A percentile compares a stretch with the other conserved stretches of the same genome.
phyloP scores from a whole-genome alignment of 148 eudicot species.

The Beta vulgaris region DNA sequence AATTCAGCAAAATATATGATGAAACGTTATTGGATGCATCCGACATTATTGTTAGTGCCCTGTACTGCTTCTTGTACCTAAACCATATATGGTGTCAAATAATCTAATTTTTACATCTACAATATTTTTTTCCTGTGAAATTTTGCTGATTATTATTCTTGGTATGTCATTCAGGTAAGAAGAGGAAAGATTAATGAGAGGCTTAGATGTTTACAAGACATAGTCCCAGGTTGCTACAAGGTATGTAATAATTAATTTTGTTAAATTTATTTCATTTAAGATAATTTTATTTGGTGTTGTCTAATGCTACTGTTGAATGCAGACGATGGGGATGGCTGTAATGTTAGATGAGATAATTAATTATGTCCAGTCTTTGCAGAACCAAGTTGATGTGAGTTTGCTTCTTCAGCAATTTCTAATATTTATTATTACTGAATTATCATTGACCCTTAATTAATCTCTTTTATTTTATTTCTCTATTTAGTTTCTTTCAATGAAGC shows the following conservation, averaged over 20 bases:
- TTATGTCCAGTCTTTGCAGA: constrained; percentile 85
- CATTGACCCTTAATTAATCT: neutral
- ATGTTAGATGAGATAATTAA: constrained; percentile 92
- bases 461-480: neutral
- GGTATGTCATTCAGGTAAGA: constrained; percentile 58
- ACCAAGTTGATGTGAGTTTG: constrained; percentile 70
- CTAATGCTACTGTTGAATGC: constrained; percentile 24
- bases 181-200: constrained; percentile 86
- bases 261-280: neutral
- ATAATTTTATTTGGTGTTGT: no score
- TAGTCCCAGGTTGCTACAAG: constrained; percentile 94
- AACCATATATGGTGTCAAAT: no score
- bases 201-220: constrained; percentile 67
- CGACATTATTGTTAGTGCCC: no score
- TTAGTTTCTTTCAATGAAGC: constrained; percentile 82
- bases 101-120: no score
- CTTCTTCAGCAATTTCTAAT: neutral
- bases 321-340: constrained; percentile 88
- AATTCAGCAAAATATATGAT: no score
- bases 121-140: neutral
- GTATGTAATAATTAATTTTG: constrained; percentile 21
- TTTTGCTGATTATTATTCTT: neutral
- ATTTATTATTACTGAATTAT: neutral
- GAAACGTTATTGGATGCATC: no score
- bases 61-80: no score